Evolutionary conservation across 129 eudicot species (phyloP).

Genomic region (Chrysanthemum makinoi): DNA sequence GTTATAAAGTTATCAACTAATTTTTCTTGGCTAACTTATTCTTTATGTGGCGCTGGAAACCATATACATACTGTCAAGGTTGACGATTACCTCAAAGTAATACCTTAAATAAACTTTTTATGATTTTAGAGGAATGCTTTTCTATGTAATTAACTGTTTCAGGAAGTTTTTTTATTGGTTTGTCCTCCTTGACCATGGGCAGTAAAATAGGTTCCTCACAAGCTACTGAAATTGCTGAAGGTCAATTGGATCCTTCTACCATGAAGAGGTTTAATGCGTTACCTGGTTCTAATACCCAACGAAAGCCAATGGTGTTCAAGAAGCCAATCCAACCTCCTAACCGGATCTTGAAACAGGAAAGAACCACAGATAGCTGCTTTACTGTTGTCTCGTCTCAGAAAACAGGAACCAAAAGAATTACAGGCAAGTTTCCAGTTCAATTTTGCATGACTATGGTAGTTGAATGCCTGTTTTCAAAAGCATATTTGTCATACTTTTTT

Average conservation of each 20-base stretch:
- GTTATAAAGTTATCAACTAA: too few species aligned
- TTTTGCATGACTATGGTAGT: too few species aligned
- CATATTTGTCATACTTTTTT: too few species aligned
- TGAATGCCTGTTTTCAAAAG: too few species aligned
- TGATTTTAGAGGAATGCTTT: too few species aligned
- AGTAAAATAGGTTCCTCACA: conserved; percentile 61
- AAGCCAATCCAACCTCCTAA: conserved; percentile 12
- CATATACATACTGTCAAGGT: too few species aligned
- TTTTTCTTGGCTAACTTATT: too few species aligned
- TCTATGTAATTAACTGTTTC: background rate
- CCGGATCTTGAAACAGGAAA: conserved; percentile 18
- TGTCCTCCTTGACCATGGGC: conserved; percentile 42
- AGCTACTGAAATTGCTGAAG: conserved; percentile 77
- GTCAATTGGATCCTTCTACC: conserved; percentile 66
- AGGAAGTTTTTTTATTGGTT: background rate
- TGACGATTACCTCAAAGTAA: too few species aligned
- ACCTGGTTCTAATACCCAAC: conserved; percentile 27
- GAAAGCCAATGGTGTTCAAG: conserved; percentile 6
- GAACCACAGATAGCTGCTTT: conserved; percentile 47
- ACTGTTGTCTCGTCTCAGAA: conserved; percentile 44
- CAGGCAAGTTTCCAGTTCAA: background rate
- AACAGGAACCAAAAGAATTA: conserved; percentile 33
- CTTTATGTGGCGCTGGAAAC: too few species aligned
- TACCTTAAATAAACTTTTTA: too few species aligned
- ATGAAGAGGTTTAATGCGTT: conserved; percentile 50